Percentiles rank a stretch among this genome's conserved stretches.
phyloP scores from a whole-genome alignment of 495 filamentous ascomycete genomes.

The Neurospora sp. region DNA sequence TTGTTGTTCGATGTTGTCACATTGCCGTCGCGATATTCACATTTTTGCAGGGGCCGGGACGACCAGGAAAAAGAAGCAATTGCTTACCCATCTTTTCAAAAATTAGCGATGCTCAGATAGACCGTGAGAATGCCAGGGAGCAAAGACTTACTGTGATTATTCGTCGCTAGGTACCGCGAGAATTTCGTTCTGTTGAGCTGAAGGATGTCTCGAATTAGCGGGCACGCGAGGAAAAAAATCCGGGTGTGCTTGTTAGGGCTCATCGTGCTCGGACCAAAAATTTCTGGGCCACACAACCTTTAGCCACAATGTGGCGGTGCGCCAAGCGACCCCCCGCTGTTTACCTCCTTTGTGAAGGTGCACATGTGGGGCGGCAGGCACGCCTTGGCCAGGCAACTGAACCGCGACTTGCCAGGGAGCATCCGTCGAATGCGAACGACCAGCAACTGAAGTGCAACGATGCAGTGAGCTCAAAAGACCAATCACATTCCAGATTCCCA shows the following conservation, averaged over 20 bases:
- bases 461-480: background rate
- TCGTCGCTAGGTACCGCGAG: conserved; percentile 23
- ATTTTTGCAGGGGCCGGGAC: background rate
- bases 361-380: background rate
- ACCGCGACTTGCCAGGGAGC: background rate
- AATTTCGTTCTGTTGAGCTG: conserved; percentile 20
- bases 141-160: conserved; percentile 33
- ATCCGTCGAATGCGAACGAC: background rate
- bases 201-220: conserved; percentile 23
- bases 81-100: conserved; percentile 41
- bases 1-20: background rate
- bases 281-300: background rate
- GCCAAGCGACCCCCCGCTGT: background rate
- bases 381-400: background rate
- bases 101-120: conserved; percentile 14
- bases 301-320: background rate
- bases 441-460: background rate
- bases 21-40: background rate
- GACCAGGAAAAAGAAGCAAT: conserved; percentile 11
- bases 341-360: background rate
- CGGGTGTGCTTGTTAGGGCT: conserved; percentile 30
- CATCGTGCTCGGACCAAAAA: conserved; percentile 17
- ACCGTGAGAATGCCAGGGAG: background rate
- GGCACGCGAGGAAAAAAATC: conserved; percentile 23
- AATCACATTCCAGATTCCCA: background rate